Base-by-base conservation (phyloP, 495 filamentous ascomycete species). In the Cetradonia linearis region DNA sequence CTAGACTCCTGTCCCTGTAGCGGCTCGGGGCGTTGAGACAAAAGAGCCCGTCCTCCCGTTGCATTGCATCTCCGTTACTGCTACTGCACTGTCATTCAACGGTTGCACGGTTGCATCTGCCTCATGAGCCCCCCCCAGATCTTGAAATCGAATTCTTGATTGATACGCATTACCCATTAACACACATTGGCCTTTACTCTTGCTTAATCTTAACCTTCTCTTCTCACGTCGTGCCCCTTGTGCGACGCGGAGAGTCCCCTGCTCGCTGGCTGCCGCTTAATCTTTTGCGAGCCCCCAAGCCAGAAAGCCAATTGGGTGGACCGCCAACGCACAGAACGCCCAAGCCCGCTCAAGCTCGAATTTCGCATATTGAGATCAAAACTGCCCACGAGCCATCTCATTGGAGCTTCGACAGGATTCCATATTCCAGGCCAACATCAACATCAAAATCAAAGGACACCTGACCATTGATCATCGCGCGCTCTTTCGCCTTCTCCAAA, bases 41-140 rank as follows among this genome's bases (percentile, higher is more conserved):
- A 61, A 61, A 61, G 59, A 61, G 59, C 59, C 59, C 59, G 59
- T 61, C 59, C 50, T 61, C 59, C 59, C 59, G 59, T 50, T 42
- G 47, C 50, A 49, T 61, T 61, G 59, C 59, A 61, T 61, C 34
- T 55, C 59, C 53, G 53, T 54, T 54, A 31, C 54, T 56, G 54
- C 54, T 56, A 56, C 54, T 56, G 54, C 54, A 56, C 54, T 56
- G 54, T 56, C 54, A 25, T 38, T 56, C 54, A 56, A 56, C 54
- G 54, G 54, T 44, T 56, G 54, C 38, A 38, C 27, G 54, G 34
- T 27, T 53, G 28, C 27, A 53, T 53, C 49, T 53, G 36, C 9
- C 36, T 38, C 27, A 40, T 23, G 23, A 44, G 36, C 36, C 20
- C n/a, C 42, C 38, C 36, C 34, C 40, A 36, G 54, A 56, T 56